Evolutionary conservation across 805 yeast species (phyloP).

Genomic region (Vanderwaltozyma polyspora): DNA sequence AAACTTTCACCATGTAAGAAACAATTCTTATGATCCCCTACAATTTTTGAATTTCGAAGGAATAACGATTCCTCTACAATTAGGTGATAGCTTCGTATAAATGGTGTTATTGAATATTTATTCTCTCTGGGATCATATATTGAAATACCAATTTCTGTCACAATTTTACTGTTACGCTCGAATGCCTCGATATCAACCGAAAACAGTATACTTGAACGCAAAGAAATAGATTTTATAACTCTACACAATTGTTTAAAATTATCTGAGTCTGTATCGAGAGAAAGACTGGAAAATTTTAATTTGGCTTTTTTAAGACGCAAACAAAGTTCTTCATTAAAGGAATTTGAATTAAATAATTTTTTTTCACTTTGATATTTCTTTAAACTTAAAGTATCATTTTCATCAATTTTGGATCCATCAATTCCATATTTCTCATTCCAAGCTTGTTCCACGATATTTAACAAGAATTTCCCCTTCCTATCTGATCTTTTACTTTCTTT

Average conservation of each 20-base stretch:
- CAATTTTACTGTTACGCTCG: constrained; percentile 31
- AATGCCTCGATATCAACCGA: constrained; percentile 47
- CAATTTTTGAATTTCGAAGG: constrained; percentile 38
- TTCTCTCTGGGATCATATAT: constrained; percentile 44
- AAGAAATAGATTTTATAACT: neutral
- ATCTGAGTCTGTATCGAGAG: neutral
- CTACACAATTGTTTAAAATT: neutral
- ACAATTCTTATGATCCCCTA: constrained; percentile 40
- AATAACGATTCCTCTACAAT: constrained; percentile 33
- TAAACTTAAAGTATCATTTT: no score
- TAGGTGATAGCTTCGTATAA: constrained; percentile 31
- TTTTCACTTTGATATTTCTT: no score
- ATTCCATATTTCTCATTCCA: no score
- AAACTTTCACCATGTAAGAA: constrained; percentile 39
- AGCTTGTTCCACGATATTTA: no score
- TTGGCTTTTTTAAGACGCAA: no score
- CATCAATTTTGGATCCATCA: no score
- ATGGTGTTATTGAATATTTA: constrained; percentile 28
- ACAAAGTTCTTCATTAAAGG: no score
- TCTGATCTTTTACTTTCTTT: no score
- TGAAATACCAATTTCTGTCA: constrained; percentile 48
- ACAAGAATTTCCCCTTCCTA: no score
- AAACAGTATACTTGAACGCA: constrained; percentile 24
- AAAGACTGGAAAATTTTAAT: neutral
- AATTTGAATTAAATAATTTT: no score